Evolutionary conservation across 176 grass and related monocot genomes (phyloP), one percentile per base, ranked within the genome.

Genomic region (Cenchrus purpureus): DNA sequence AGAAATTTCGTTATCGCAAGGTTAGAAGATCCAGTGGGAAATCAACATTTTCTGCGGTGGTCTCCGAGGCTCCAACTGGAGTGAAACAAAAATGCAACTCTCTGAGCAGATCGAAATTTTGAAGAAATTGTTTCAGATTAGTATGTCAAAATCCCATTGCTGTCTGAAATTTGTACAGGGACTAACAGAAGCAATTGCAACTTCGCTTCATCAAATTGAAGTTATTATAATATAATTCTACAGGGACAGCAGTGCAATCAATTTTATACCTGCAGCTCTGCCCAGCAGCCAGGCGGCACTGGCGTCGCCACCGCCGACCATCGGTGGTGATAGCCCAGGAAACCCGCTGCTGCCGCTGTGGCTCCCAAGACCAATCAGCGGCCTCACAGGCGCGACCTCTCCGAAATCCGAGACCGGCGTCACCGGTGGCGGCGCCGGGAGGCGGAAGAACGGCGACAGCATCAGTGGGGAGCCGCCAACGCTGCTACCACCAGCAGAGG

Each of bases 371-470:
- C 71, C 29, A 31, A 70, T 57, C 76, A 69, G 57, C n/a, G 86
- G 65, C 77, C 84, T 73, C 55, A 67, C 28, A 48, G 19, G 78
- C 31, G 74, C 22, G 42, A 67, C 51, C 42, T 86, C 87, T 52
- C 52, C 22, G n/a, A 64, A 52, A 13, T 66, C 66, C 11, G 32
- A 52, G 58, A 50, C 48, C 37, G 78, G 3, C n/a, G 54, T 50
- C 44, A 12, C 13, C 1, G 82, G 67, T 1, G 29, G 0, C 43
- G 83, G 76, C n/a, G 76, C 74, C 31, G 68, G 83, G n/a, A 76
- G 64, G 53, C 77, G 89, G 71, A 94, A 91, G 83, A 89, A 91
- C 42, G 89, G 84, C 20, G 86, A 89, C 20, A 87, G 53, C 50
- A 80, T 86, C 14, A 81, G 83, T 7, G 66, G 75, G 10, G 29